A percentile compares a stretch with the other conserved stretches of the same genome.
Conservation (phyloP, 257 asterid genomes). For the Thymus quinquecostatus region DNA sequence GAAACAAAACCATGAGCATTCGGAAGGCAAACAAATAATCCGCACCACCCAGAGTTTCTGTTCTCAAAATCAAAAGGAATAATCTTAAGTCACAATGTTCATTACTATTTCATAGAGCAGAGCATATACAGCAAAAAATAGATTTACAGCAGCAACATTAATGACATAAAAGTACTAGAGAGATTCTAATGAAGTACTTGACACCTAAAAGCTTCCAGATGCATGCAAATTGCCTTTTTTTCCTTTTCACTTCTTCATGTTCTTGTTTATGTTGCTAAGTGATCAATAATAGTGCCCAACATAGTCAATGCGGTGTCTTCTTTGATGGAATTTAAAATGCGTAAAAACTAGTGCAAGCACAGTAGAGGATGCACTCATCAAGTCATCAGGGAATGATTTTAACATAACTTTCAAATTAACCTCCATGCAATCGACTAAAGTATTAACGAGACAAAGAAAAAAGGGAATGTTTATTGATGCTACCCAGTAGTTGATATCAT, state of each 20-base stretch:
- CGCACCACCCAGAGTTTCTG: slow-evolving; percentile 97
- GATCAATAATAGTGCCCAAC: slow-evolving; percentile 4
- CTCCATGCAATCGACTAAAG: neutral
- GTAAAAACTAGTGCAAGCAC: neutral
- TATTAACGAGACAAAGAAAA: neutral
- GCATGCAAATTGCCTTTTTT: neutral
- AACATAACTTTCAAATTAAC: too few relatives aligned
- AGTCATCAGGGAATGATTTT: too few relatives aligned
- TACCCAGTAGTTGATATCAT: slow-evolving; percentile 10
- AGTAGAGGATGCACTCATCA: neutral
- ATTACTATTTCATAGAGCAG: slow-evolving; percentile 31
- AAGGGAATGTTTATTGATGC: too few relatives aligned
- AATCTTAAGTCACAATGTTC: neutral
- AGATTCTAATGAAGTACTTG: neutral
- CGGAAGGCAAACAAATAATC: slow-evolving; percentile 94
- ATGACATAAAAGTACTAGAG: slow-evolving; percentile 9
- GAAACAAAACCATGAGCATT: slow-evolving; percentile 98
- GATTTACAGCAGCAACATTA: neutral
- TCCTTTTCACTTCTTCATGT: neutral
- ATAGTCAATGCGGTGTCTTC: neutral
- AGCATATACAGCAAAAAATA: slow-evolving; percentile 12
- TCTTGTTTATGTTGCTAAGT: neutral
- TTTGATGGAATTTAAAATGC: neutral
- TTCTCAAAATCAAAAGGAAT: slow-evolving; percentile 33
- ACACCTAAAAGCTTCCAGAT: slow-evolving; percentile 5